Evolutionary conservation across 148 eudicot genomes (phyloP).

Genomic region (Amaranthus hypochondriacus): DNA sequence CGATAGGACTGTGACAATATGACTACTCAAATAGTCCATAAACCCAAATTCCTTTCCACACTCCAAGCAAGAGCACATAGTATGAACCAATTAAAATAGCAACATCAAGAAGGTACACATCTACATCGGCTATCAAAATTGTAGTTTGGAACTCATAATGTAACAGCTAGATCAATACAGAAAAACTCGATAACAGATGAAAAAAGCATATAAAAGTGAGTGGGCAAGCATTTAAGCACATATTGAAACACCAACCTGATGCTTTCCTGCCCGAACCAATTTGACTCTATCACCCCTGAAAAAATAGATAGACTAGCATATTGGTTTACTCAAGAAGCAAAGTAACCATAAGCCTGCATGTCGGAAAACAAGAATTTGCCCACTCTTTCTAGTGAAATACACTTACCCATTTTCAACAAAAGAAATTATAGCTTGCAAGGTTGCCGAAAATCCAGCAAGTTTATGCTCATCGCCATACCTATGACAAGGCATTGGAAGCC

Average conservation of each 20-base stretch:
- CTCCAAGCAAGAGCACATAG: background rate
- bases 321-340: background rate
- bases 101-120: background rate
- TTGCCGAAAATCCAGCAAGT: slow-evolving; percentile 96
- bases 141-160: background rate
- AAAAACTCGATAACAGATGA: background rate
- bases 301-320: slow-evolving; percentile 13
- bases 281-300: slow-evolving; percentile 85
- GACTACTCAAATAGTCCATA: background rate
- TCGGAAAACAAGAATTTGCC: background rate
- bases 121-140: background rate
- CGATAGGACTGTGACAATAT: background rate
- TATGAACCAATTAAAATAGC: background rate
- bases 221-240: background rate
- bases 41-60: background rate
- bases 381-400: slow-evolving; percentile 5
- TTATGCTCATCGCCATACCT: slow-evolving; percentile 96
- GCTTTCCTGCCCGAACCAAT: slow-evolving; percentile 85
- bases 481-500: slow-evolving; percentile 9
- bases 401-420: slow-evolving; percentile 91
- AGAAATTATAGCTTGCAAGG: slow-evolving; percentile 94
- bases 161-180: background rate
- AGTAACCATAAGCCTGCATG: background rate
- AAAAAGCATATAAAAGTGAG: background rate
- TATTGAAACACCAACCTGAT: slow-evolving; percentile 53